Evolutionary conservation across 2,329 filamentous ascomycete species (phyloP).

Genomic region (Byssothecium circinans): DNA sequence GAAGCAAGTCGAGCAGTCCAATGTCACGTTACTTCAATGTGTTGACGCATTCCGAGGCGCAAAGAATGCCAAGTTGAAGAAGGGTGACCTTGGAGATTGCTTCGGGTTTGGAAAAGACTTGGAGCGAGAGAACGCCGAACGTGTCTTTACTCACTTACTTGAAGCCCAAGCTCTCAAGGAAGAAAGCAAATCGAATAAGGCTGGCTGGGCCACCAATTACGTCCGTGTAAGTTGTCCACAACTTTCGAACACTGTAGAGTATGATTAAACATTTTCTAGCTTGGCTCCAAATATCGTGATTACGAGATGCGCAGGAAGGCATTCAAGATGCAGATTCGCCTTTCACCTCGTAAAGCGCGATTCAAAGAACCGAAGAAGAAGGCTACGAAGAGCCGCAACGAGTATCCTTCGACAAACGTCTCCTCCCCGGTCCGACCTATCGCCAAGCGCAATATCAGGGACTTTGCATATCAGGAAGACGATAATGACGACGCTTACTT

Average conservation of each 20-base stretch:
- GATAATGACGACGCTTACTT: conserved; percentile 27
- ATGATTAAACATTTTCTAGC: conserved; percentile 30
- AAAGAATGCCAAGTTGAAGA: conserved; percentile 60
- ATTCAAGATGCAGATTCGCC: conserved; percentile 58
- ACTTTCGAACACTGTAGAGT: background rate
- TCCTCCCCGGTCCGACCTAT: conserved; percentile 63
- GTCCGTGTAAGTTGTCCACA: conserved; percentile 56
- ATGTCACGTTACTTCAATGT: conserved; percentile 70
- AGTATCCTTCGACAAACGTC: conserved; percentile 66
- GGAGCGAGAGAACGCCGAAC: conserved; percentile 75
- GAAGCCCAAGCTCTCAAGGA: conserved; percentile 74
- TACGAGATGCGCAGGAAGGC: conserved; percentile 42
- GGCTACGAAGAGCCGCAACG: conserved; percentile 41
- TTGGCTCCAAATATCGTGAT: conserved; percentile 49
- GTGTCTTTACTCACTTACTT: conserved; percentile 77
- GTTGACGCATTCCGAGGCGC: conserved; percentile 81
- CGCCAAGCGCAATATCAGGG: conserved; percentile 39
- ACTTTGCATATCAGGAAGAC: conserved; percentile 29
- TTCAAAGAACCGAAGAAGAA: conserved; percentile 28
- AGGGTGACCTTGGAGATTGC: conserved; percentile 57
- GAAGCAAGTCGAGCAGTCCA: conserved; percentile 55
- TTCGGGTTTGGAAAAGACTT: conserved; percentile 69
- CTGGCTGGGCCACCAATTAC: conserved; percentile 74
- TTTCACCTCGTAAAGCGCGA: conserved; percentile 47
- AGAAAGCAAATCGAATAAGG: conserved; percentile 64